Evolutionary conservation across 768 basidiomycete genomes (phyloP).

Genomic region (Cubamyces sp.): DNA sequence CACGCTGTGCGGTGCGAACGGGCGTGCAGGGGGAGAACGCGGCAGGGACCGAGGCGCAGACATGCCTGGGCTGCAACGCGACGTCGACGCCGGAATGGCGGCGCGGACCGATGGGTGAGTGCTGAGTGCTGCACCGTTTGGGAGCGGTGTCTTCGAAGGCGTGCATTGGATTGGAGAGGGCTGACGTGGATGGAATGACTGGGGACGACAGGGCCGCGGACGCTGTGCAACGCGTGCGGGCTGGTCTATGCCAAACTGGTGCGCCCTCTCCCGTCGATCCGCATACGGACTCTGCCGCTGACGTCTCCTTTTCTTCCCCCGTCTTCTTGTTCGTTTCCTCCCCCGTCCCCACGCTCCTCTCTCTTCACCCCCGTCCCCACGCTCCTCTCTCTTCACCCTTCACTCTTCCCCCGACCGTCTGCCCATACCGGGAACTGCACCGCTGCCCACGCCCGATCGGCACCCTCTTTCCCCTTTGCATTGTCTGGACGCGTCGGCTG

Average conservation of each 20-base stretch:
- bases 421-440: no score
- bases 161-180: constrained; percentile 23
- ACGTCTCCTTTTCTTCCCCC: not conserved
- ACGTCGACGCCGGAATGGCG: constrained; percentile 90
- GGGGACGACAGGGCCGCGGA: constrained; percentile 63
- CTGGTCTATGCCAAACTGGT: constrained; percentile 88
- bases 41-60: constrained; percentile 61
- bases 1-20: no score
- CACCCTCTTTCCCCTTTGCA: no score
- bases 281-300: constrained; percentile 1
- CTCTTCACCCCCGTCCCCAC: not conserved
- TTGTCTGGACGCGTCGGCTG: no score
- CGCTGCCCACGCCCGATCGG: no score
- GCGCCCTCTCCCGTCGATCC: constrained; percentile 33
- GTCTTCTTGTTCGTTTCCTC: not conserved
- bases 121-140: not conserved
- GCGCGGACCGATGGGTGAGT: constrained; percentile 77
- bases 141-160: no score
- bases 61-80: constrained; percentile 79
- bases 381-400: no score
- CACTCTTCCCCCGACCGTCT: no score
- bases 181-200: constrained; percentile 1
- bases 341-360: not conserved
- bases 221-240: constrained; percentile 85
- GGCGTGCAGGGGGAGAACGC: constrained; percentile 45